Evolutionary conservation across 2,329 filamentous ascomycete genomes (phyloP), one percentile per base, ranked within the genome.

Genomic region (Graphilbum fragrans): DNA sequence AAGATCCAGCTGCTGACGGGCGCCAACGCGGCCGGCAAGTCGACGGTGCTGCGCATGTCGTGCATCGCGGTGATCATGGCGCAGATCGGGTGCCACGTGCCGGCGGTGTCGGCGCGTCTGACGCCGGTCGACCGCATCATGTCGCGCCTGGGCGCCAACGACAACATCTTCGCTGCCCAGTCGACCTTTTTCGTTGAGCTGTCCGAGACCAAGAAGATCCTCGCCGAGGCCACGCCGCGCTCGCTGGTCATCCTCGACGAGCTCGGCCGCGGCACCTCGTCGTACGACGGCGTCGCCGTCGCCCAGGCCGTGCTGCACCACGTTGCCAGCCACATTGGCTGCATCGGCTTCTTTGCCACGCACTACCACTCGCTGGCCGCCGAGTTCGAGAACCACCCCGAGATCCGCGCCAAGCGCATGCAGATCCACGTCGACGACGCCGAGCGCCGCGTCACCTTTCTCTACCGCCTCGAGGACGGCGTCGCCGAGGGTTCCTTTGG

Each of bases 151-250:
- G 92, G 92, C 10, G 92, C 92, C 37, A 94, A 96, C 55, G 92
- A 98, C 74, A 96, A 96, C 61, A 98, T 98, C 53, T 96, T 98
- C 57, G 92, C 90, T 1, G 86, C 90, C 0, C 92, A 98, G 60
- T 94, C 86, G 14, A 98, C 92, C 3, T 98, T 98, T 69, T 96
- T 98, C 55, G 90, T 98, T 22, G 92, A 98, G 61, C 68, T 98
- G 2, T 88, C 87, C 0, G 92, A 98, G 59, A 98, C 92, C 0
- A 94, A 96, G 67, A 96, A 96, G 69, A 98, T 98, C 39, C 71
- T 98, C 1, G 79, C 86, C 0, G 92, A 96, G 63, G 92, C 92
- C 0, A 95, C 90, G 0, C 83, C 90, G 0, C 84, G 90, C 11
- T 95, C 87, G 0, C 77, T 98, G 1, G 92, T 98, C 42, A 98